Base-by-base conservation (phyloP, 2,329 filamentous ascomycete genomes). In the Botrytis medusae region DNA sequence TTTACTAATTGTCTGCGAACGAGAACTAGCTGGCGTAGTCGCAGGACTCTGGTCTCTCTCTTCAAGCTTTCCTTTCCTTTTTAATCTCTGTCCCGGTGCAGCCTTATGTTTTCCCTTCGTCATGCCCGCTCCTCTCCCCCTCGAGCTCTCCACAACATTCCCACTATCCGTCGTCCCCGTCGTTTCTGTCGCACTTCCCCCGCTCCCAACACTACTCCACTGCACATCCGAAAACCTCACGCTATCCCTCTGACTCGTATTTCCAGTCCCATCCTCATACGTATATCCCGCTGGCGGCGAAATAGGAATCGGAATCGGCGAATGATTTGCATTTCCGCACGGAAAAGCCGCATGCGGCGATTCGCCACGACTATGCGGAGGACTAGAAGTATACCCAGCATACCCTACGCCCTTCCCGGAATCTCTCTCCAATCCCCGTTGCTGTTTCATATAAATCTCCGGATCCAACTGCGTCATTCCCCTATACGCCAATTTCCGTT, bases 141-240 rank as follows among this genome's bases (percentile, higher is more conserved):
- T 63, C 42, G 40, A 62, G 5, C 25, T 48, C 25, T 62, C 69
- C 42, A 1, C 57, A 37, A n/a, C 14, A 32, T 22, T 18, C 8
- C 42, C 57, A 61, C 59, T 71, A 25, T 71, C 69, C 44, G 32
- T 51, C 44, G 42, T 63, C 18, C 7, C 60, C 32, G 44, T 48
- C 42, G 25, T 71, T 10, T 32, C 29, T 9, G 42, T 64, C 25
- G 42, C 32, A 32, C 69, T 71, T 1, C 16, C 37, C 14, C 34
- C 59, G 20, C 40, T 62, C 32, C 69, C 42, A 6, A 22, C 29
- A 48, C 57, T 71, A 68, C 65, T 68, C 65, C 65, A 57, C 48
- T 68, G 65, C 48, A 68, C 65, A 57, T 68, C 37, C n/a, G 48
- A 57, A 68, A 68, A 68, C 69, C 22, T 64, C 40, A 48, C 54